Conservation (phyloP, 163 green algal genomes). For the Prototheca cutis region DNA sequence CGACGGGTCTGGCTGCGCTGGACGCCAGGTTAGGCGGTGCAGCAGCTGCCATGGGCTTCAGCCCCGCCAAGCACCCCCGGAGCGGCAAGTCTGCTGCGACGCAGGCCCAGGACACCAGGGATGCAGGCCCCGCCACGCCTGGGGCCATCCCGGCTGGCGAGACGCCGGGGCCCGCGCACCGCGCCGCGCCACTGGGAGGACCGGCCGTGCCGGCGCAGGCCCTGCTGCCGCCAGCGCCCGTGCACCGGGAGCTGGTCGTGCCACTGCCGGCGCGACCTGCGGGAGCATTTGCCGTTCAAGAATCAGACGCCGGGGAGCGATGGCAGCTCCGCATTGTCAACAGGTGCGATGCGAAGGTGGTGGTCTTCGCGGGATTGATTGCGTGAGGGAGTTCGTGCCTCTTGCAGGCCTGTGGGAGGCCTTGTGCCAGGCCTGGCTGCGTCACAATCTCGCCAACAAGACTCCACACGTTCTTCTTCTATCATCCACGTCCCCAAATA, state of each 20-base stretch:
- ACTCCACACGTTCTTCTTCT: no score
- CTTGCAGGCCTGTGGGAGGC: no score
- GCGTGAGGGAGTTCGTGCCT: no score
- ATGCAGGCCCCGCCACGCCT: not conserved
- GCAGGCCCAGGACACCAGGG: not conserved
- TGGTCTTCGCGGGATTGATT: no score
- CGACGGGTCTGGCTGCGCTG: constrained; percentile 2
- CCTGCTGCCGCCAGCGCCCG: no score
- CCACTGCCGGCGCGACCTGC: not conserved
- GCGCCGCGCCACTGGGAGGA: no score
- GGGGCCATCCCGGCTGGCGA: not conserved
- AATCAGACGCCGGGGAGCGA: not conserved
- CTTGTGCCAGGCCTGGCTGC: no score
- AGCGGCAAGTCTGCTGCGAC: not conserved
- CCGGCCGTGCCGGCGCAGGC: no score
- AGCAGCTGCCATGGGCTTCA: not conserved
- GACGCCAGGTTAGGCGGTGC: constrained; percentile 4
- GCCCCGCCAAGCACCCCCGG: not conserved
- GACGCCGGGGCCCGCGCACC: no score
- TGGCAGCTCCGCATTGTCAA: not conserved
- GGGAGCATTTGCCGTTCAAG: not conserved
- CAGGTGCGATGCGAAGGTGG: no score
- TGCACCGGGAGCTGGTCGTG: not conserved
- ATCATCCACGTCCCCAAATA: no score
- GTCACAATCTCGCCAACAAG: no score